Evolutionary conservation across 805 yeast genomes (phyloP).

Genomic region (Lachancea quebecensis): DNA sequence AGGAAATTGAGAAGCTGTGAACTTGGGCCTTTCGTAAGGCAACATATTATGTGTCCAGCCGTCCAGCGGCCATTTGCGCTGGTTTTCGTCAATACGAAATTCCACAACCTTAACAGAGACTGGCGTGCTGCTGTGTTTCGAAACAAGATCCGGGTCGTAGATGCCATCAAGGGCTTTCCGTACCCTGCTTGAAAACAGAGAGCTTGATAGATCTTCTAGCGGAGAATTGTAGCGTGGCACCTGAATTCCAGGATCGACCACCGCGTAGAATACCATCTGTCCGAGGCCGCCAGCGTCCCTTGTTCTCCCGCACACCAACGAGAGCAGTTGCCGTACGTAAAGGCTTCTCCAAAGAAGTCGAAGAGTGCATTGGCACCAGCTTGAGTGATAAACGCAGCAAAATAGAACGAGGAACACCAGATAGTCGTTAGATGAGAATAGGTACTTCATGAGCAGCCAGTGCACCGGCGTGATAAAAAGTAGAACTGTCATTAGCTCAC

Average conservation of each 20-base stretch:
- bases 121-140: not conserved
- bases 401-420: slow-evolving; percentile 7
- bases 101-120: slow-evolving; percentile 16
- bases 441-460: slow-evolving; percentile 10
- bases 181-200: not conserved
- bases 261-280: too few species aligned
- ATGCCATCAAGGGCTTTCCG: not conserved
- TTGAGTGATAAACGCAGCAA: slow-evolving; percentile 18
- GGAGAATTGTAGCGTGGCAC: not conserved
- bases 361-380: slow-evolving; percentile 25
- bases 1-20: slow-evolving; percentile 9
- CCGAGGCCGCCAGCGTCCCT: not conserved
- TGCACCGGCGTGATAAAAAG: slow-evolving; percentile 19
- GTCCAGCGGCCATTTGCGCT: slow-evolving; percentile 26
- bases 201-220: not conserved
- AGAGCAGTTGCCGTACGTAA: slow-evolving; percentile 15
- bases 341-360: slow-evolving; percentile 25
- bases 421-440: slow-evolving; percentile 13
- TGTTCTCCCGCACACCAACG: not conserved
- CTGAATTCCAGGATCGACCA: too few species aligned
- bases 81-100: slow-evolving; percentile 23
- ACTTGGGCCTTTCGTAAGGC: slow-evolving; percentile 21
- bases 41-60: slow-evolving; percentile 21
- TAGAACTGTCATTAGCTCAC: not conserved
- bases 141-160: not conserved